Conservation (phyloP, 2,329 filamentous ascomycete species). For the Talaromyces sp. region DNA sequence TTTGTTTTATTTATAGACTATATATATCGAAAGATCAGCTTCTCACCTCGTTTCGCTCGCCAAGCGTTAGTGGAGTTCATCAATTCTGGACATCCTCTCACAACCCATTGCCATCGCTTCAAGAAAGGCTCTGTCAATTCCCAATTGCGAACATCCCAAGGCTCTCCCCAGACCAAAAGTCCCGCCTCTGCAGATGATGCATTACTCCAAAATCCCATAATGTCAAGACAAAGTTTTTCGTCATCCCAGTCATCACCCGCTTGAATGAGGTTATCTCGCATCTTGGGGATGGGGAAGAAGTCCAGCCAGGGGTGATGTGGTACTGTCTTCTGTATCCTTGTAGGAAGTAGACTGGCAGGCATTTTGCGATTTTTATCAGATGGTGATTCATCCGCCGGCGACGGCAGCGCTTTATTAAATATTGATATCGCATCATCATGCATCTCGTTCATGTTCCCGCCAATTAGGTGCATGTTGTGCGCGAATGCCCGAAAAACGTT, state of each 20-base stretch:
- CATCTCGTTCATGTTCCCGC: constrained; percentile 27
- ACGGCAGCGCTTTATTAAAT: constrained; percentile 20
- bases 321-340: constrained; percentile 38
- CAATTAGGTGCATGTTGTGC: constrained; percentile 33
- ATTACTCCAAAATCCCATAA: constrained; percentile 38
- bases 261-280: constrained; percentile 46
- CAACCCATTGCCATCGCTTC: constrained; percentile 47
- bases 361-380: constrained; percentile 14
- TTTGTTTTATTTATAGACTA: neutral
- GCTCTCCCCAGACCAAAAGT: constrained; percentile 55
- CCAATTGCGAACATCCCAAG: constrained; percentile 51
- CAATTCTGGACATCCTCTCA: constrained; percentile 29
- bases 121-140: constrained; percentile 52
- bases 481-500: constrained; percentile 40
- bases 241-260: constrained; percentile 38
- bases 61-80: constrained; percentile 31
- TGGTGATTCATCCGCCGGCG: neutral
- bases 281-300: constrained; percentile 33
- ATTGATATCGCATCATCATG: constrained; percentile 33
- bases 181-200: constrained; percentile 27
- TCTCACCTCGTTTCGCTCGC: constrained; percentile 29
- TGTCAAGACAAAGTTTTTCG: constrained; percentile 40
- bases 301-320: constrained; percentile 48
- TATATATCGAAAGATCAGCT: constrained; percentile 31
- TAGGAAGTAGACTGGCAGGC: constrained; percentile 40